phyloP scores from a whole-genome alignment of 2,329 filamentous ascomycete genomes.

The Teratosphaeria viscida region DNA sequence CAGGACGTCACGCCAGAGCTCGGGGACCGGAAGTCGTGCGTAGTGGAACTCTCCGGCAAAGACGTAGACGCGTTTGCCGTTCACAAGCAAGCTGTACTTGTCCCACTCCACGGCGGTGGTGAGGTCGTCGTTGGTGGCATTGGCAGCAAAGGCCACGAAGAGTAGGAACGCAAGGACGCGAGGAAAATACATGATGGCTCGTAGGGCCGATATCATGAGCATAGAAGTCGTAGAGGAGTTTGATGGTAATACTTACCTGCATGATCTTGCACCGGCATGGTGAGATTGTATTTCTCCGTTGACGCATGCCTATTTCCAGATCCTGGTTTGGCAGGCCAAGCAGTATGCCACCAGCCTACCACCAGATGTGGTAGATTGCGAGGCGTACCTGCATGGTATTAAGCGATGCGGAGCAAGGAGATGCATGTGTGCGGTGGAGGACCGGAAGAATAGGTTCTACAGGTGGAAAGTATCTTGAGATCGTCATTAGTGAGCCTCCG shows the following conservation, averaged over 20 bases:
- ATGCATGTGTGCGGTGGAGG: not conserved
- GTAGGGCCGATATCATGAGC: not conserved
- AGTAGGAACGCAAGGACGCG: not conserved
- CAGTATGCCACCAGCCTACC: not conserved
- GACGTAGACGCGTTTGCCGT: constrained; percentile 42
- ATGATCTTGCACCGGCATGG: not conserved
- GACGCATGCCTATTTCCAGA: not conserved
- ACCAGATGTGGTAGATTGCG: not conserved
- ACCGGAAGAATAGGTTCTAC: not conserved
- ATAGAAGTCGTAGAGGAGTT: not conserved
- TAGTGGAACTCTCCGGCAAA: constrained; percentile 47
- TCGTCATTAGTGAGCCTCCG: not conserved
- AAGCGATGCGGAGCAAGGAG: not conserved
- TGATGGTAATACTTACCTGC: not conserved
- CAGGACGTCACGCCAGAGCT: constrained; percentile 41
- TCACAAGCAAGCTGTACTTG: constrained; percentile 43
- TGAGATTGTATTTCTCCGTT: too few relatives aligned
- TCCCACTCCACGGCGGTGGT: constrained; percentile 44
- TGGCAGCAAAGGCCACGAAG: not conserved
- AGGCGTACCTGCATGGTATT: not conserved
- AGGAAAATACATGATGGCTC: not conserved
- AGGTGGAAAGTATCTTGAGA: not conserved
- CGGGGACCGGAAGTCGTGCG: constrained; percentile 41
- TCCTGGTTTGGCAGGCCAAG: not conserved
- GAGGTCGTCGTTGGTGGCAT: constrained; percentile 28